Conservation (phyloP, 345 rosid species). For the Eutrema heterophyllum region DNA sequence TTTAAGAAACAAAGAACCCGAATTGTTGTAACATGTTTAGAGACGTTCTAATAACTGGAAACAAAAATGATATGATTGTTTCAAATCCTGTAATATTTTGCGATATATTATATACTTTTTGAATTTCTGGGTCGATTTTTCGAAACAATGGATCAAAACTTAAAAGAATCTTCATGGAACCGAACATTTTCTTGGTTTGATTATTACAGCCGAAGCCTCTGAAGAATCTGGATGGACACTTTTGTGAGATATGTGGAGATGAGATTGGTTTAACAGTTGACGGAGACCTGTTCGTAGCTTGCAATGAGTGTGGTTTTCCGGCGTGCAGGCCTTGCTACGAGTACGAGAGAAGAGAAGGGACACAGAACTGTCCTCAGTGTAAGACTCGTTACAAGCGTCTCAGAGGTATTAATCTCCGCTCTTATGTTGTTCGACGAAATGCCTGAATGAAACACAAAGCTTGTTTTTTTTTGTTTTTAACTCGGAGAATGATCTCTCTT, state of each 20-base stretch:
- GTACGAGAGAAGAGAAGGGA: conserved; percentile 95
- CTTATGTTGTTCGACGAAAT: conserved; percentile 12
- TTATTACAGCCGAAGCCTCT: conserved; percentile 67
- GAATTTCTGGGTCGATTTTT: background rate
- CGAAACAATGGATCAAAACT: background rate
- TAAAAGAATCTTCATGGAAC: background rate
- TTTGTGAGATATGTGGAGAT: conserved; percentile 94
- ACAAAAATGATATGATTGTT: background rate
- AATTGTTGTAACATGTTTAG: no score
- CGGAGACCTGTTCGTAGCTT: conserved; percentile 92
- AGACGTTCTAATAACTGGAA: background rate
- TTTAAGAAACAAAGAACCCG: background rate
- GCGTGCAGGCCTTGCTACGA: conserved; percentile 94
- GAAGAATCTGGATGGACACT: conserved; percentile 89
- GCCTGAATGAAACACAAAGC: background rate
- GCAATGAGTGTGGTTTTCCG: conserved; percentile 97
- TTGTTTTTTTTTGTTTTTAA: background rate
- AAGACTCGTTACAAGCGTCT: conserved; percentile 96
- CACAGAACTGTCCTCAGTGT: conserved; percentile 89
- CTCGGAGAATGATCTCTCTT: background rate
- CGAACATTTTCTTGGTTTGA: background rate
- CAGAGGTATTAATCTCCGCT: conserved; percentile 43
- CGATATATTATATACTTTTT: background rate
- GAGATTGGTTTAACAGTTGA: conserved; percentile 77
- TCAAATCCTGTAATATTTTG: background rate